Conservation (phyloP, 208 protist genomes). For the Leishmania major region DNA sequence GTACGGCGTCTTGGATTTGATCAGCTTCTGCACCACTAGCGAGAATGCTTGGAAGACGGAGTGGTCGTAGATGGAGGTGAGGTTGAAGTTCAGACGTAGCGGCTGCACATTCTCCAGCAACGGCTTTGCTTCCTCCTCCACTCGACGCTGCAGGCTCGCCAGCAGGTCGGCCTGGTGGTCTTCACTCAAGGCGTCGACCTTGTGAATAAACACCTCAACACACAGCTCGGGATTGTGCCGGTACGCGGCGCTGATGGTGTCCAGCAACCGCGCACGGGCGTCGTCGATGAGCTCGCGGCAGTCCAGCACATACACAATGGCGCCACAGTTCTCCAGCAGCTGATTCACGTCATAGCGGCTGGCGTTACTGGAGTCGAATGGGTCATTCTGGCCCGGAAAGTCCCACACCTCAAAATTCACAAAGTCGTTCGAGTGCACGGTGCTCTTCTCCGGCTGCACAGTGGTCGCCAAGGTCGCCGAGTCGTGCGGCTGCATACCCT, state of each 20-base stretch:
- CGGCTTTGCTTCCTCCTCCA: constrained; percentile 81
- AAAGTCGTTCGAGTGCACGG: constrained; percentile 86
- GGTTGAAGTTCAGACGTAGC: constrained; percentile 86
- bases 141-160: constrained; percentile 73
- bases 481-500: constrained; percentile 89
- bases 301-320: constrained; percentile 91
- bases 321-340: constrained; percentile 85
- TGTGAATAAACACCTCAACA: constrained; percentile 92
- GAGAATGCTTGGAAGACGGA: constrained; percentile 93
- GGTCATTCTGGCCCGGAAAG: constrained; percentile 89
- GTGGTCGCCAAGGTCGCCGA: constrained; percentile 82
- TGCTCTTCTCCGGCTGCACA: constrained; percentile 77
- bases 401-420: constrained; percentile 93
- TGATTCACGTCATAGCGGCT: constrained; percentile 62
- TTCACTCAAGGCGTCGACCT: constrained; percentile 88
- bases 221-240: constrained; percentile 74
- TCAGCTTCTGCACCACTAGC: constrained; percentile 84
- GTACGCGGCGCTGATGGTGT: constrained; percentile 83
- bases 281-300: constrained; percentile 87
- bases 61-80: constrained; percentile 92
- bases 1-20: constrained; percentile 76
- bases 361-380: constrained; percentile 69
- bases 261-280: constrained; percentile 70
- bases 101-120: constrained; percentile 64
- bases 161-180: constrained; percentile 86